Evolutionary conservation across 2,329 filamentous ascomycete species (phyloP), one percentile per base, ranked within the genome.

Genomic region (Phialophora tarda): DNA sequence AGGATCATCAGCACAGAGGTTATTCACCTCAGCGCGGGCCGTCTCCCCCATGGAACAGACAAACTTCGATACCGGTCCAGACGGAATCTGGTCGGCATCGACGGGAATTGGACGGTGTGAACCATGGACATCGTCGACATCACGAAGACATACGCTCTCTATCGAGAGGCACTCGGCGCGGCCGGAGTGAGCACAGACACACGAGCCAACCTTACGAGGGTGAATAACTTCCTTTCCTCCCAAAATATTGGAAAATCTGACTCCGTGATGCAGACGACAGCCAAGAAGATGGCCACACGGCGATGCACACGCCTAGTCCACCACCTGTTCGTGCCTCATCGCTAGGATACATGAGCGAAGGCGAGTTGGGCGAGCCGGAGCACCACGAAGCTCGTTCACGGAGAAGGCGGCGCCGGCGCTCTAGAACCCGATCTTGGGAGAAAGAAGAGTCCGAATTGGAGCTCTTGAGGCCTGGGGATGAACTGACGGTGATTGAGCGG

Each of bases 21-120:
- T 68, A 68, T 57, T 59, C 66, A 26, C 66, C 66, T 48, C 66
- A 68, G 60, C 66, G 53, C 21, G 66, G 66, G 17, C 50, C 58
- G n/a, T 26, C 50, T 23, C 41, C 59, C 2, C 38, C 57, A 12
- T 24, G 38, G 21, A 34, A 32, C 17, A 50, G 50, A 65, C 28
- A 50, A 11, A 24, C 8, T n/a, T 38, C 55, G 10, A 38, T 21
- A 10, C 41, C 50, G 8, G 7, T 32, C 11, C 61, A 54, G 6
- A 28, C 48, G 6, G 24, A 28, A 4, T 2, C 48, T 14, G 23
- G 14, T 23, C 21, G 23, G 48, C 24, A 51, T 14, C 48, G 14
- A 51, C 21, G 24, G 7, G 48, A 28, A 23, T 51, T 26, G 10
- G 48, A 51, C 14, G 10, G 21, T 3, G 48, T 8, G 26, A 3